phyloP scores from a whole-genome alignment of 208 protist genomes.

The Crithidia acanthocephali region DNA sequence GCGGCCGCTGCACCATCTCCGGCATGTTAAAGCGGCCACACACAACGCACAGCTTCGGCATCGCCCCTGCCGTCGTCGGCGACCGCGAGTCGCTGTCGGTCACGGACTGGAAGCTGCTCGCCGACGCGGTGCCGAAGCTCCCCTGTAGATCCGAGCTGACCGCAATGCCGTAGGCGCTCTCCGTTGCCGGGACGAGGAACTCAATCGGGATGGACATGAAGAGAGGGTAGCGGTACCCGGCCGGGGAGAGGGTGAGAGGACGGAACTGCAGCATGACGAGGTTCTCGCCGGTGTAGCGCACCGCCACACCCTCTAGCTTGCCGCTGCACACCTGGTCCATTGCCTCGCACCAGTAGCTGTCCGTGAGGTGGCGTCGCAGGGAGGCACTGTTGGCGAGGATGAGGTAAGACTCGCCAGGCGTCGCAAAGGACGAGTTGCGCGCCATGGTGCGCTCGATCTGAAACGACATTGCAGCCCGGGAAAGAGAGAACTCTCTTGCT shows the following conservation, averaged over 20 bases:
- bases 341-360: conserved; percentile 91
- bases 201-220: conserved; percentile 91
- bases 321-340: conserved; percentile 92
- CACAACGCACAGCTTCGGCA: conserved; percentile 82
- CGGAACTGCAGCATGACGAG: conserved; percentile 88
- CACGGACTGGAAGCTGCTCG: conserved; percentile 40
- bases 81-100: conserved; percentile 32
- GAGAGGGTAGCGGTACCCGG: conserved; percentile 88
- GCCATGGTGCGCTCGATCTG: conserved; percentile 29
- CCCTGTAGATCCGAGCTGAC: conserved; percentile 30
- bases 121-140: conserved; percentile 46
- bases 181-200: conserved; percentile 73
- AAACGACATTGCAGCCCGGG: conserved; percentile 63
- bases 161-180: conserved; percentile 27
- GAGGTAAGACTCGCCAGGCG: conserved; percentile 71
- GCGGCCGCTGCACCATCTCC: conserved; percentile 63
- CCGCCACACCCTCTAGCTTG: conserved; percentile 77
- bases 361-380: conserved; percentile 78
- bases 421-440: conserved; percentile 64
- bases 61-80: background rate
- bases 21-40: conserved; percentile 85
- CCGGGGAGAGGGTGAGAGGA: conserved; percentile 64
- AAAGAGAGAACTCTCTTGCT: too few species aligned
- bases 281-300: conserved; percentile 89
- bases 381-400: conserved; percentile 76